Evolutionary conservation across 73 alveolate species (phyloP), one percentile per base, ranked within the genome.

Genomic region (Paramecium primaurelia): DNA sequence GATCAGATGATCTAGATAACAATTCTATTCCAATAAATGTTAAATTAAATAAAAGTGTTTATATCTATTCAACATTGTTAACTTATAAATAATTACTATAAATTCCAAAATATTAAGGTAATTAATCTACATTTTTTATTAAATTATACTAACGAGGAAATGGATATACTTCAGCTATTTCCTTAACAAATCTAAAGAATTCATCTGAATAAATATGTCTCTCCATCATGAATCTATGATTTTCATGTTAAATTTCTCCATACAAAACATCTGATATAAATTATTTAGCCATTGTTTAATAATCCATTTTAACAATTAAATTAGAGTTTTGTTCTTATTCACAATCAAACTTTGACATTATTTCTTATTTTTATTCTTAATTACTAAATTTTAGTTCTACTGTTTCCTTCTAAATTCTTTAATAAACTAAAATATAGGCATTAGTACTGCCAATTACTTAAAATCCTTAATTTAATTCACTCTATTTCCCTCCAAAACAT

Each of bases 361-460:
- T 75, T 25, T 59, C 36, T 5, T 7, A n/a, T 38, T 14, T 68
- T 44, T 36, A 68, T 37, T 88, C n/a, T 64, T 20, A 0, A 44
- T 93, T 71, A 26, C 86, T 51, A 77, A 92, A 73, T 12, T 86
- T 47, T 20, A 92, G 59, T 91, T 92, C 85, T 3, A 97, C 37
- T 2, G 95, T 93, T n/a, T 94, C 90, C 91, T 97, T 97, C 20
- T 69, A 26, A 69, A 83, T 88, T 93, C 96, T 98, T 88, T 98
- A 99, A 94, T 98, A 98, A 16, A 98, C 97, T 59, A 98, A 94
- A 97, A 98, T 98, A 92, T 98, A 98, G 12, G 99, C 99, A 96
- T 97, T 96, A 42, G 92, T 96, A 90, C 85, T 84, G 25, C 91
- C 58, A 34, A 77, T 54, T 45, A 37, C 93, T 54, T 54, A 4